Evolutionary conservation across 305 asterid species (phyloP).

Genomic region (Solanum hybrid): DNA sequence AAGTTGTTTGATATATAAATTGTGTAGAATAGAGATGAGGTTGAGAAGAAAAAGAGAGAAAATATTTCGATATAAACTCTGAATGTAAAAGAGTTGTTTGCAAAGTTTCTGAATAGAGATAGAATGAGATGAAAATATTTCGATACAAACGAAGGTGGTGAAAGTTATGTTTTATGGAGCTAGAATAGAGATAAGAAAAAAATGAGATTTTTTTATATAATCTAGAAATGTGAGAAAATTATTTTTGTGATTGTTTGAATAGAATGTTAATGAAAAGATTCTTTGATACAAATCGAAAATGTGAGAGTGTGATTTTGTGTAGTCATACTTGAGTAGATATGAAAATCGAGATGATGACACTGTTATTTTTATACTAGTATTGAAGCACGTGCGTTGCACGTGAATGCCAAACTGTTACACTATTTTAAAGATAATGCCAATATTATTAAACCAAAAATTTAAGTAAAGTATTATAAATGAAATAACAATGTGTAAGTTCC

Average conservation of each 20-base stretch:
- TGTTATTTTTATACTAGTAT: background rate
- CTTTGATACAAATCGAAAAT: background rate
- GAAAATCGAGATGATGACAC: background rate
- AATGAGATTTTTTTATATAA: no score
- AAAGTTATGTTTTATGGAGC: background rate
- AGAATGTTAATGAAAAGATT: background rate
- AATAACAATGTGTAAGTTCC: background rate
- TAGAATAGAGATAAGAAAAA: background rate
- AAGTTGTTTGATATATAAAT: background rate
- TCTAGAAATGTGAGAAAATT: background rate
- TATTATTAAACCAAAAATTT: background rate
- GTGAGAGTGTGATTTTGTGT: background rate
- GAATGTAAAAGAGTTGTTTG: background rate
- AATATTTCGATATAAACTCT: background rate
- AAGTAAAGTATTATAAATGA: background rate
- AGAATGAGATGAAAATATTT: no score
- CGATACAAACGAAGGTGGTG: background rate
- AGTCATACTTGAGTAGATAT: background rate
- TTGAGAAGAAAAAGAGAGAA: background rate
- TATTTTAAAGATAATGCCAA: no score
- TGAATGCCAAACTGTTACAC: background rate
- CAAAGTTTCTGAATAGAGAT: background rate
- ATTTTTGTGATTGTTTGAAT: background rate
- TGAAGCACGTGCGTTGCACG: background rate
- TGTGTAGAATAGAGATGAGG: background rate